Base-by-base conservation (phyloP, 352 stramenopile species). In the Phytophthora pluvialis region DNA sequence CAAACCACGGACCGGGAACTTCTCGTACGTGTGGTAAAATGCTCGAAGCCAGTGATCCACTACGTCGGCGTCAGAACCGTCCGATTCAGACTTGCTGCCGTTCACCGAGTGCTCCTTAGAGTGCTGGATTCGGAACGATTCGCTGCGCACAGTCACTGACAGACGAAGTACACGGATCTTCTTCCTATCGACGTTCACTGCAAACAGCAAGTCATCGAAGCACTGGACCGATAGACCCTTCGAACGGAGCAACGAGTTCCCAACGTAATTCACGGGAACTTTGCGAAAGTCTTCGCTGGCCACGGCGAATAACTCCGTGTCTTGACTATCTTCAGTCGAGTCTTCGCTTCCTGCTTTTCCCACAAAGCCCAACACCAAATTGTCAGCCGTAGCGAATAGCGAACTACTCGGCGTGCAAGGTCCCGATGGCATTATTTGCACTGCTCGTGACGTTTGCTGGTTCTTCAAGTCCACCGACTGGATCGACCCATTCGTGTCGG, bases 41-140 rank as follows among this genome's bases (percentile, higher is more conserved):
- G 42, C 55, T 40, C 64, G 66, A 55, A 67, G 59, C 57, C 68
- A 75, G 28, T 64, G 68, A 40, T 75, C 62, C 0, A 38, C 36
- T 9, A 72, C 58, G 12, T 66, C 47, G 10, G 15, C 25, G 3
- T 58, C 46, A 13, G 31, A 57, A 26, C n/a, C 48, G 54, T 64
- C 57, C 9, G 12, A 3, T 1, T 67, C 58, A 5, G 35, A 32
- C 21, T 58, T 76, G 12, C 5, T 70, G 11, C 57, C 64, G 7
- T 69, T 54, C 9, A 70, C 44, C 4, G 47, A 63, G 31, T 64
- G 44, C 4, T 72, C 47, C 3, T 70, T 77, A 1, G 74, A 73
- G 40, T 82, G 78, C 29, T 70, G 63, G 15, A 90, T 88, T 3
- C 75, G 72, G 29, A 80, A 87, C 3, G 77, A 85, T 25, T 90